Percentiles rank a stretch among this genome's conserved stretches.
These are phyloP conservation scores for Crithidia brevicula DNA, from an alignment of 208 protist genomes.

Conservation along the genomic window DNA sequence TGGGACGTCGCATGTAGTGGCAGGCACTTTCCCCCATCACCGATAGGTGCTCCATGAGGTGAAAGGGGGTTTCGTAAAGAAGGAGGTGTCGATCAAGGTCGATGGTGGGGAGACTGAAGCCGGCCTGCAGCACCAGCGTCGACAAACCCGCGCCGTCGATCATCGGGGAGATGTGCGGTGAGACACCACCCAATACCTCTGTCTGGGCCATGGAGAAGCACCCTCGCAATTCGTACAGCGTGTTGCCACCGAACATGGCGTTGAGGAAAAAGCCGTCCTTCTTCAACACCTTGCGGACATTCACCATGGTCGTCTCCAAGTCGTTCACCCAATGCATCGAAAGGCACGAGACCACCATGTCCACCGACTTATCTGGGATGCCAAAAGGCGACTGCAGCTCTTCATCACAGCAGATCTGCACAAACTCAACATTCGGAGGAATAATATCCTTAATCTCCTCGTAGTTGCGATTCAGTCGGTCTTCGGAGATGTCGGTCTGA, in stretches of 20 bases:
- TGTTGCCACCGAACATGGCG: slow-evolving; percentile 92
- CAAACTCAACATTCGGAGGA: slow-evolving; percentile 83
- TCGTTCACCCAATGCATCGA: slow-evolving; percentile 94
- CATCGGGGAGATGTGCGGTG: slow-evolving; percentile 91
- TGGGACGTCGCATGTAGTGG: slow-evolving; percentile 68
- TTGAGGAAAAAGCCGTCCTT: slow-evolving; percentile 87
- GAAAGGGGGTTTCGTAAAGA: slow-evolving; percentile 89
- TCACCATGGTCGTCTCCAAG: slow-evolving; percentile 80
- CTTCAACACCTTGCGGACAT: slow-evolving; percentile 85
- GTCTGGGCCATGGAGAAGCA: slow-evolving; percentile 90
- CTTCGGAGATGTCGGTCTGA: slow-evolving; percentile 89
- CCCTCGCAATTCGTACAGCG: slow-evolving; percentile 88
- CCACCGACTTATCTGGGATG: slow-evolving; percentile 82
- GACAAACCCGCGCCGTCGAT: slow-evolving; percentile 84
- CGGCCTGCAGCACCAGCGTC: slow-evolving; percentile 85
- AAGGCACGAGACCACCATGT: slow-evolving; percentile 89
- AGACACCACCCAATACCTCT: slow-evolving; percentile 85
- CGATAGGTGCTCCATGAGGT: slow-evolving; percentile 90
- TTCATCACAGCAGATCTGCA: slow-evolving; percentile 91
- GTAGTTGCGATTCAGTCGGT: slow-evolving; percentile 85
- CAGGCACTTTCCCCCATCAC: slow-evolving; percentile 89
- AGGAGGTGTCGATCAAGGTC: slow-evolving; percentile 91
- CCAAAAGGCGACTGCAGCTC: slow-evolving; percentile 77
- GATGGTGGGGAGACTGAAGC: slow-evolving; percentile 90
- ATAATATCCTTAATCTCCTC: slow-evolving; percentile 83